Percentiles rank a stretch among this genome's conserved stretches.
phyloP scores from a whole-genome alignment of 169 alveolate genomes.

The Eimeria sp. region DNA sequence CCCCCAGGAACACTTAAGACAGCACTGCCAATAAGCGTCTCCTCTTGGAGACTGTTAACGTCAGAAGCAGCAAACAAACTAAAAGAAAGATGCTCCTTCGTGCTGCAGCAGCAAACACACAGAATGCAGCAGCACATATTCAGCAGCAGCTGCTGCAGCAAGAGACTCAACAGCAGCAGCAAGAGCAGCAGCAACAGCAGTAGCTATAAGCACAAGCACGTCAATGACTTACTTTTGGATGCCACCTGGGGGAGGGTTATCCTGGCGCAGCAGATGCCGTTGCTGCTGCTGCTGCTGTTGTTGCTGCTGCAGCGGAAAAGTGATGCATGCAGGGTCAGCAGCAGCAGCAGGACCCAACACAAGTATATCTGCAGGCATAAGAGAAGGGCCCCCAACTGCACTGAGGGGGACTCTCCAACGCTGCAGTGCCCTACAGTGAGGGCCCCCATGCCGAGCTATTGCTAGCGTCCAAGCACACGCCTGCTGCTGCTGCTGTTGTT shows the following conservation, averaged over 20 bases:
- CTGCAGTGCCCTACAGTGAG: constrained; percentile 10
- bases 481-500: constrained; percentile 51
- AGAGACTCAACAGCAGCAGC: constrained; percentile 16
- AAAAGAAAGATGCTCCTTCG: not conserved
- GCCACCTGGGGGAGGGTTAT: not conserved
- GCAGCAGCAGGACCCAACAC: constrained; percentile 25
- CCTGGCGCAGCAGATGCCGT: not conserved
- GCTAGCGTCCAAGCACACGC: not conserved
- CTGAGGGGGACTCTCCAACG: constrained; percentile 27
- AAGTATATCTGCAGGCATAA: not conserved
- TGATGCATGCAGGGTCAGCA: not conserved
- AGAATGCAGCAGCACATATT: not conserved
- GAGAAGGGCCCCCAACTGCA: not conserved
- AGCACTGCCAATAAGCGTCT: not conserved
- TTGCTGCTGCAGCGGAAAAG: constrained; percentile 22
- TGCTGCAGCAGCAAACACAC: constrained; percentile 4
- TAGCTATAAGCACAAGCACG: not conserved
- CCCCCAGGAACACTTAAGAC: not conserved
- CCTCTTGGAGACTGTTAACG: not conserved
- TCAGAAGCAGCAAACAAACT: not conserved
- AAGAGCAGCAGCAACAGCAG: constrained; percentile 6
- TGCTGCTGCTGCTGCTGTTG: constrained; percentile 47
- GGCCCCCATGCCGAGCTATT: not conserved
- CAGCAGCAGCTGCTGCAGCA: constrained; percentile 40
- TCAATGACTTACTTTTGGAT: not conserved